phyloP scores from a whole-genome alignment of 2,329 filamentous ascomycete species.

The Fusarium avenaceum region DNA sequence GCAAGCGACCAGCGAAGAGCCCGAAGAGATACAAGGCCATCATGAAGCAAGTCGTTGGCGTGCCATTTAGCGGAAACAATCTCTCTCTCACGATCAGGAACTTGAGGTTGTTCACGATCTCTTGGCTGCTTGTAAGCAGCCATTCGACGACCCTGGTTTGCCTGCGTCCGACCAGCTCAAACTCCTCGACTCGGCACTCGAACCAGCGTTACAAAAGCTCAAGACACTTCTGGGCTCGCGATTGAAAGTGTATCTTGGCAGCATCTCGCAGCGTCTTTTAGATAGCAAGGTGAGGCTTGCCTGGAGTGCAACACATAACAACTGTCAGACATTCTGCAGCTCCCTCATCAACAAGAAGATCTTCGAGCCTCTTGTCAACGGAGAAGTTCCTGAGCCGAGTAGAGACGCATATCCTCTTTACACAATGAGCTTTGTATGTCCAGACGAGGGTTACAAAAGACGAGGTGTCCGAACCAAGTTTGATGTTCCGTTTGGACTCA shows the following conservation, averaged over 20 bases:
- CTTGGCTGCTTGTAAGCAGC: slow-evolving; percentile 43
- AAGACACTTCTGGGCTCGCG: slow-evolving; percentile 44
- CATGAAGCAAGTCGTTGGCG: slow-evolving; percentile 58
- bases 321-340: slow-evolving; percentile 57
- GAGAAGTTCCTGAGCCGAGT: neutral
- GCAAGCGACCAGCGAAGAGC: slow-evolving; percentile 12
- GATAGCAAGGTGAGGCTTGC: slow-evolving; percentile 45
- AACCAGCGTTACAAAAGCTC: slow-evolving; percentile 38
- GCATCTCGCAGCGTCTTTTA: slow-evolving; percentile 50
- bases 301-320: slow-evolving; percentile 54
- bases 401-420: slow-evolving; percentile 47
- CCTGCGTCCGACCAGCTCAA: slow-evolving; percentile 25
- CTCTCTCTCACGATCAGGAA: slow-evolving; percentile 45
- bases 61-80: slow-evolving; percentile 52
- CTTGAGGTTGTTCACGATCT: slow-evolving; percentile 49
- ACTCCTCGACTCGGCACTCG: slow-evolving; percentile 30
- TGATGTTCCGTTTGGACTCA: slow-evolving; percentile 57
- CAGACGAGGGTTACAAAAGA: slow-evolving; percentile 46
- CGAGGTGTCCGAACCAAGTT: slow-evolving; percentile 51
- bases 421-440: slow-evolving; percentile 58
- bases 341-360: slow-evolving; percentile 51
- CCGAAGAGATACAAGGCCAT: slow-evolving; percentile 55
- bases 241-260: slow-evolving; percentile 51
- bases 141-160: slow-evolving; percentile 41
- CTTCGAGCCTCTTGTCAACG: slow-evolving; percentile 48